phyloP scores from a whole-genome alignment of 768 basidiomycete genomes.

The Antrodiella citrinella region DNA sequence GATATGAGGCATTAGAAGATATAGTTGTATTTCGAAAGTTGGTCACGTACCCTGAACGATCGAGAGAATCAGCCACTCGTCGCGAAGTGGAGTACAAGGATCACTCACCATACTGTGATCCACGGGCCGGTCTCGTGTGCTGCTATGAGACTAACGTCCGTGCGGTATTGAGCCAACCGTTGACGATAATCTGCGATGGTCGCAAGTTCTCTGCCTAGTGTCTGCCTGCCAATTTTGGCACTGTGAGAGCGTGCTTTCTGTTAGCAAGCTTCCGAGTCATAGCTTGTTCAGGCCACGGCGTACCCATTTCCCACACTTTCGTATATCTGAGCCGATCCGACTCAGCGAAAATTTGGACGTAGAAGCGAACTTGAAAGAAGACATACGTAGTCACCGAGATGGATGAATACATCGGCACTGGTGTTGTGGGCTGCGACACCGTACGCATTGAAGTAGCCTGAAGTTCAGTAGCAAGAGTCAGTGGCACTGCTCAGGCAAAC shows the following conservation, averaged over 20 bases:
- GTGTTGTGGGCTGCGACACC: constrained; percentile 46
- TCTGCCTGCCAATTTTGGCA: constrained; percentile 39
- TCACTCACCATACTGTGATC: constrained; percentile 45
- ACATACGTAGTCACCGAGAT: constrained; percentile 54
- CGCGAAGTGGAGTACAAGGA: neutral
- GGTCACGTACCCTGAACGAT: constrained; percentile 7
- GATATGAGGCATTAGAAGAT: neutral
- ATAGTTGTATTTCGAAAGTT: neutral
- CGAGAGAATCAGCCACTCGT: constrained; percentile 1
- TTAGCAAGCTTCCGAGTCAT: neutral
- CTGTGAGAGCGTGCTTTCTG: constrained; percentile 17
- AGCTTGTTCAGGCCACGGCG: no score
- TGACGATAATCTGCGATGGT: constrained; percentile 49
- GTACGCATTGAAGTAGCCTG: constrained; percentile 58
- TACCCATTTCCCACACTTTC: constrained; percentile 33
- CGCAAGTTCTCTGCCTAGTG: constrained; percentile 45
- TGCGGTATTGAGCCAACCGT: constrained; percentile 43
- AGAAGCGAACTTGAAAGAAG: no score
- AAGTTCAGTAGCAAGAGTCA: neutral
- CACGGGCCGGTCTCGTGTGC: constrained; percentile 45
- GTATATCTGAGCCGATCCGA: constrained; percentile 31
- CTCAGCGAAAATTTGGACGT: neutral
- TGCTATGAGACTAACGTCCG: constrained; percentile 37
- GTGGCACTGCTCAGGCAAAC: neutral
- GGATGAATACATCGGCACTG: constrained; percentile 44